Conservation (phyloP, 192 early-diverging fungal species). For the Martensiomyces pterosporus region DNA sequence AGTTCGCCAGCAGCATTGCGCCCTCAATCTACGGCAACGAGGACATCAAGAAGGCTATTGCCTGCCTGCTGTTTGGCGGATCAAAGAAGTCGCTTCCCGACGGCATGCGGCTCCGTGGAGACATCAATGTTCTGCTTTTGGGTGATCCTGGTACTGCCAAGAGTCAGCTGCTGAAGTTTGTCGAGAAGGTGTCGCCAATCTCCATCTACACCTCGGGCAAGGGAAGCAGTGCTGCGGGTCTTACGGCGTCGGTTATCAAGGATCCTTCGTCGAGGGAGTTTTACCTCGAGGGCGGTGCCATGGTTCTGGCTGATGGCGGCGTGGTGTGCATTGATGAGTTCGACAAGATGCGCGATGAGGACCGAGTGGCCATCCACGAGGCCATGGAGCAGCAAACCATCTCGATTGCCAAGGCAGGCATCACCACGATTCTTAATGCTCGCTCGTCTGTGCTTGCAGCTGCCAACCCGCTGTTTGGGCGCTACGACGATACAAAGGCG, state of each 20-base stretch:
- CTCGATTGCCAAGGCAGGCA: conserved; percentile 99
- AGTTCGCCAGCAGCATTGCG: conserved; percentile 90
- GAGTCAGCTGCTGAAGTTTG: conserved; percentile 97
- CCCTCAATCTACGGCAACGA: conserved; percentile 94
- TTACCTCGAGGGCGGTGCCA: conserved; percentile 96
- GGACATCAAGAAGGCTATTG: conserved; percentile 96
- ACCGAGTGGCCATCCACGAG: conserved; percentile 99
- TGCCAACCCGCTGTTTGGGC: conserved; percentile 97
- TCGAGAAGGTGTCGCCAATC: conserved; percentile 95
- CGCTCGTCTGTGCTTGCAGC: conserved; percentile 95
- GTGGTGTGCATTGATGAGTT: conserved; percentile 99
- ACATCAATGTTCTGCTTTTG: conserved; percentile 94
- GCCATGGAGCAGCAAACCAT: conserved; percentile 99
- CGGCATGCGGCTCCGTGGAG: conserved; percentile 94
- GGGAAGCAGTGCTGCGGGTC: conserved; percentile 95
- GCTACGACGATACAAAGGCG: conserved; percentile 98
- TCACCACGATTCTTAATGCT: conserved; percentile 97
- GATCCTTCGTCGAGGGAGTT: conserved; percentile 93
- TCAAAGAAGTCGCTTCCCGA: conserved; percentile 95
- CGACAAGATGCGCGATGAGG: conserved; percentile 99
- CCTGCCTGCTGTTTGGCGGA: conserved; percentile 93
- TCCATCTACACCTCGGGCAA: conserved; percentile 99
- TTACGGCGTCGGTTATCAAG: conserved; percentile 95
- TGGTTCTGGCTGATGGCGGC: conserved; percentile 98
- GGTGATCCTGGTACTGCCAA: conserved; percentile 99